These are phyloP conservation scores for Termitomyces sp. DNA, from an alignment of 768 basidiomycete genomes.

Conservation along the genomic window DNA sequence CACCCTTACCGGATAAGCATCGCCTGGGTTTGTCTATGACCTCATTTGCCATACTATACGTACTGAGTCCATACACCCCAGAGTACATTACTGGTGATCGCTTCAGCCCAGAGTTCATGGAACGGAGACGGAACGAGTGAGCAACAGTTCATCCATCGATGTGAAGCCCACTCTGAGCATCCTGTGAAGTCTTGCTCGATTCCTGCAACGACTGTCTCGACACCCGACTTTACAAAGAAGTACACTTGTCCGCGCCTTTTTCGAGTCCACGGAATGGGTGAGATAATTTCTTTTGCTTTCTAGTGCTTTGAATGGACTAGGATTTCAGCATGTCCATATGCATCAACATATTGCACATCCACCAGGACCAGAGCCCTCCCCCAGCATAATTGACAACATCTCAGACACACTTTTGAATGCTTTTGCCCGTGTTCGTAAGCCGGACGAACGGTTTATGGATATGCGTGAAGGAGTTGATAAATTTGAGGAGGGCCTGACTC, in stretches of 20 bases:
- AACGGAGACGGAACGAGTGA: constrained; percentile 83
- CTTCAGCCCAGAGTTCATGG: constrained; percentile 97
- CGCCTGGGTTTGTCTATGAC: constrained; percentile 66
- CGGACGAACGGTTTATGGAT: constrained; percentile 89
- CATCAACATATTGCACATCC: constrained; percentile 94
- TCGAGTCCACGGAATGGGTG: constrained; percentile 99
- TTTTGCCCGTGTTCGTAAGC: constrained; percentile 92
- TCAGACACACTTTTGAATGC: constrained; percentile 96
- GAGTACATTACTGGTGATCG: constrained; percentile 98
- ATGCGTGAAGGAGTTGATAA: constrained; percentile 93
- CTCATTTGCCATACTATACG: neutral
- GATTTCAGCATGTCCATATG: constrained; percentile 84
- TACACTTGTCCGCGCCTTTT: constrained; percentile 87
- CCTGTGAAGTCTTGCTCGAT: constrained; percentile 74
- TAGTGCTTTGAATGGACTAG: constrained; percentile 2
- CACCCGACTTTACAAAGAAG: constrained; percentile 94
- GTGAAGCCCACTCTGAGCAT: neutral
- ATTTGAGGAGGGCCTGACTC: constrained; percentile 88
- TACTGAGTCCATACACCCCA: constrained; percentile 23
- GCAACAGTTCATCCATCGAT: constrained; percentile 19
- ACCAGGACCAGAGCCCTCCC: constrained; percentile 72
- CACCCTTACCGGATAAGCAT: constrained; percentile 95
- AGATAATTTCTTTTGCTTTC: constrained; percentile 17
- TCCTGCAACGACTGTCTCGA: constrained; percentile 83
- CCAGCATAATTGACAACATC: constrained; percentile 87